Evolutionary conservation across 257 asterid species (phyloP).

Genomic region (Nicotiana tomentosiformis): DNA sequence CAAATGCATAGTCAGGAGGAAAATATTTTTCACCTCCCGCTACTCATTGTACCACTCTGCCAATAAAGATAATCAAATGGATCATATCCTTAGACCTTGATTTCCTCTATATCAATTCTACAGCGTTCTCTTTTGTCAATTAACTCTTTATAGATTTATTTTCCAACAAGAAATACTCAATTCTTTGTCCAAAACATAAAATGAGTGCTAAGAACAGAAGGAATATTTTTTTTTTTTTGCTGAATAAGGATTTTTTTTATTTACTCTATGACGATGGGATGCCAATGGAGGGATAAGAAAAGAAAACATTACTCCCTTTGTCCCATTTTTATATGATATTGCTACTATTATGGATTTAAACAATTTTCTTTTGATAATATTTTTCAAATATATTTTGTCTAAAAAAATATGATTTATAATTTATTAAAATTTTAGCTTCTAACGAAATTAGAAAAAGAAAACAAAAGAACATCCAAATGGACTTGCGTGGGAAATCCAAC

Average conservation of each 20-base stretch:
- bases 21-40: neutral
- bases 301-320: too few species aligned
- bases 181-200: neutral
- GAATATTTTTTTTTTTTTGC: too few species aligned
- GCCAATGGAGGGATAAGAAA: neutral
- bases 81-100: neutral
- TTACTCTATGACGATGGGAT: neutral
- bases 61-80: neutral
- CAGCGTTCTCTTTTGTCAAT: neutral
- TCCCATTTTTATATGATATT: neutral
- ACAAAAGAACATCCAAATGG: neutral
- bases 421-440: neutral
- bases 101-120: neutral
- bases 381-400: too few species aligned
- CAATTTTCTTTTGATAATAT: too few species aligned
- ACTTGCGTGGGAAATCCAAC: constrained; percentile 7
- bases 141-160: neutral
- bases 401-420: too few species aligned
- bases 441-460: neutral
- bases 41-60: neutral
- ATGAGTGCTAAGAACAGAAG: neutral
- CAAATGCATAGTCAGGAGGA: neutral
- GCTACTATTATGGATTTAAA: neutral
- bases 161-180: neutral
- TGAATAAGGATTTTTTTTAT: too few species aligned